Evolutionary conservation across 2,329 filamentous ascomycete species (phyloP).

Genomic region (Arthroderma sp.): DNA sequence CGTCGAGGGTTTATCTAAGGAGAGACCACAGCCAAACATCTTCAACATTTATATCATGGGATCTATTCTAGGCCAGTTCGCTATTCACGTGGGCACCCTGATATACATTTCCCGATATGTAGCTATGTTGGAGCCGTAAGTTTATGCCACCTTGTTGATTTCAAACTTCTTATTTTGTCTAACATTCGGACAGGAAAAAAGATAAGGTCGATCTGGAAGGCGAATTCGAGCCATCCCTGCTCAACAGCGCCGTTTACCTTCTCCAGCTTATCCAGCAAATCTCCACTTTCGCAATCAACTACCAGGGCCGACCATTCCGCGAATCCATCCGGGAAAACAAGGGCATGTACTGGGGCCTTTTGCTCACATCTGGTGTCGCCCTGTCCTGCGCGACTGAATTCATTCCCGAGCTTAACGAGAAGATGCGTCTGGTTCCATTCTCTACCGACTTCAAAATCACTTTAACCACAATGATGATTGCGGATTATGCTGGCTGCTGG

Average conservation of each 20-base stretch:
- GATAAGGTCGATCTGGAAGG: slow-evolving; percentile 76
- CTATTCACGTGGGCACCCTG: slow-evolving; percentile 82
- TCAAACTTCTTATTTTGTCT: neutral
- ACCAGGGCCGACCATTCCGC: slow-evolving; percentile 94
- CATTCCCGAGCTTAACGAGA: slow-evolving; percentile 85
- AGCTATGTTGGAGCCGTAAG: slow-evolving; percentile 71
- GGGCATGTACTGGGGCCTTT: slow-evolving; percentile 95
- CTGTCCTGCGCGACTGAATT: slow-evolving; percentile 94
- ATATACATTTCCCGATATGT: slow-evolving; percentile 90
- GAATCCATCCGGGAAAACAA: slow-evolving; percentile 91
- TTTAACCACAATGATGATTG: slow-evolving; percentile 69
- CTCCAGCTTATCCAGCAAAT: slow-evolving; percentile 98
- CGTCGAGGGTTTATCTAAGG: slow-evolving; percentile 89
- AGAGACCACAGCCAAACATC: slow-evolving; percentile 94
- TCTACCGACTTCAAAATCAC: slow-evolving; percentile 75
- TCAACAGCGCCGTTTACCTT: slow-evolving; percentile 95
- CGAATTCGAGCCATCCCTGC: slow-evolving; percentile 81
- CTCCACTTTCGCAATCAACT: slow-evolving; percentile 98
- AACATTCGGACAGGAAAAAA: slow-evolving; percentile 30
- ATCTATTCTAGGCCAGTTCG: slow-evolving; percentile 92
- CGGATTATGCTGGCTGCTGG: slow-evolving; percentile 81
- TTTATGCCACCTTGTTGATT: slow-evolving; percentile 14
- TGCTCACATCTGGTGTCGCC: slow-evolving; percentile 77
- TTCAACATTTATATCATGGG: slow-evolving; percentile 99
- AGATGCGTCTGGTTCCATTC: slow-evolving; percentile 86